Conservation (phyloP, 371 early-diverging fungal genomes). For the Encephalitozoon romaleae region DNA sequence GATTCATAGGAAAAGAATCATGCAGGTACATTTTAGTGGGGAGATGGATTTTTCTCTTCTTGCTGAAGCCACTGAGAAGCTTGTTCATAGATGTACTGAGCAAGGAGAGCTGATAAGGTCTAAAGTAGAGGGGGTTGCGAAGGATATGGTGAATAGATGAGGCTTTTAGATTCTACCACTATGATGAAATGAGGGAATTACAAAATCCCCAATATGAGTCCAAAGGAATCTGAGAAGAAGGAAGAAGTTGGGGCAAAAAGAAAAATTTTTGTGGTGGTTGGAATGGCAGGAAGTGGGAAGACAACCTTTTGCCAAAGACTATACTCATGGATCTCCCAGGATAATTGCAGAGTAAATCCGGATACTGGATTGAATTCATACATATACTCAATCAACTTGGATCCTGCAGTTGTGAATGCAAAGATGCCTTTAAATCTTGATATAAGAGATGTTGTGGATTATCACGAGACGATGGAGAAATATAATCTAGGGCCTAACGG, state of each 20-base stretch:
- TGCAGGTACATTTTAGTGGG: not conserved
- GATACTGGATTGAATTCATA: constrained; percentile 47
- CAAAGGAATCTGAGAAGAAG: not conserved
- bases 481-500: constrained; percentile 96
- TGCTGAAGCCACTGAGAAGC: not conserved
- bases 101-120: not conserved
- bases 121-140: not conserved
- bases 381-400: constrained; percentile 71
- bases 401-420: constrained; percentile 83
- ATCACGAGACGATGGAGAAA: constrained; percentile 95
- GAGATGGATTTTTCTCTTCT: not conserved
- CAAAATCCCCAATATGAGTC: not conserved
- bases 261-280: constrained; percentile 59
- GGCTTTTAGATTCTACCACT: not conserved
- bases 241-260: not conserved
- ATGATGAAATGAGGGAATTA: not conserved
- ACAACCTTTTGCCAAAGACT: constrained; percentile 82
- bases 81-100: not conserved
- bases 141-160: not conserved
- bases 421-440: constrained; percentile 91
- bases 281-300: constrained; percentile 98
- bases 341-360: constrained; percentile 34
- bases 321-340: constrained; percentile 57
- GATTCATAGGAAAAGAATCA: not conserved
- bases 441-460: constrained; percentile 91